A percentile compares a stretch with the other conserved stretches of the same genome.
Evolutionary conservation across 208 protist genomes (phyloP).

Genomic region (Trypanosoma caninum): DNA sequence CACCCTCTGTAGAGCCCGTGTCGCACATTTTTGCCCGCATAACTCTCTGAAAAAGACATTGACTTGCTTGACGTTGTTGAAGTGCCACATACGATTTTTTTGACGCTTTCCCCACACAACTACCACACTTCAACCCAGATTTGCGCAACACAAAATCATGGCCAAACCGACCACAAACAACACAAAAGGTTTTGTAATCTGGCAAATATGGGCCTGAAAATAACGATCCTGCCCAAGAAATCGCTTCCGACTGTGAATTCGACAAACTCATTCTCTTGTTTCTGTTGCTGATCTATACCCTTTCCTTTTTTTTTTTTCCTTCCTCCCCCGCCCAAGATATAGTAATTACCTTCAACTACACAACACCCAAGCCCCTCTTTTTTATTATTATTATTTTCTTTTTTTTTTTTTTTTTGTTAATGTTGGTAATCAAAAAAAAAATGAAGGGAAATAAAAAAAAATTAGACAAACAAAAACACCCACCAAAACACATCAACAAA

Average conservation of each 20-base stretch:
- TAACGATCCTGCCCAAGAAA: not conserved
- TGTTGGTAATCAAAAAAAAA: not conserved
- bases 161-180: slow-evolving; percentile 47
- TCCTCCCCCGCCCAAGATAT: not conserved
- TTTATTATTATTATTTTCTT: slow-evolving; percentile 5
- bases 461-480: not conserved
- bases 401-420: not conserved
- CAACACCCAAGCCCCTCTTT: too few species aligned
- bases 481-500: not conserved
- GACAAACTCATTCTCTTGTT: not conserved
- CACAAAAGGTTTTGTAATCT: slow-evolving; percentile 36
- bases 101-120: slow-evolving; percentile 44
- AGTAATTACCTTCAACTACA: too few species aligned
- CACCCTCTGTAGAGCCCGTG: not conserved
- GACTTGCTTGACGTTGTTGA: slow-evolving; percentile 39
- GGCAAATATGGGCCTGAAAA: not conserved
- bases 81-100: slow-evolving; percentile 35
- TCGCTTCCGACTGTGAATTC: not conserved
- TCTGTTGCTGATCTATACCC: too few species aligned
- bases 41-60: slow-evolving; percentile 21
- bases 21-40: slow-evolving; percentile 3
- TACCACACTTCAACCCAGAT: slow-evolving; percentile 51
- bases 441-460: not conserved
- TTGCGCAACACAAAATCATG: slow-evolving; percentile 39
- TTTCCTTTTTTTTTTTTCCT: not conserved